These are phyloP conservation scores for Termitomyces sp. DNA, from an alignment of 768 basidiomycete species.

Conservation along the genomic window DNA sequence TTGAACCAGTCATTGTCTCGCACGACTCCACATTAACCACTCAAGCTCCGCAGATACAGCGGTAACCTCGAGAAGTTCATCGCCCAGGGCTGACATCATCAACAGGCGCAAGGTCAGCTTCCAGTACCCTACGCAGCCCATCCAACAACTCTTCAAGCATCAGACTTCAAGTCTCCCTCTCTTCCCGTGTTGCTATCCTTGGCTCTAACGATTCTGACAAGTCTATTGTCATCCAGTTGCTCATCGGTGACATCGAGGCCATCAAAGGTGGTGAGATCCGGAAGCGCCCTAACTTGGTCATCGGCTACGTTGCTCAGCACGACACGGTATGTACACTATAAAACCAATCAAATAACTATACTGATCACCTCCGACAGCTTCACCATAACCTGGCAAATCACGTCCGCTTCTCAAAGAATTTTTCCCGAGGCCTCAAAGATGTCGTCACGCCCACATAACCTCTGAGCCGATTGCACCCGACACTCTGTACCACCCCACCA, in stretches of 20 bases:
- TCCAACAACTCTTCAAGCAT: constrained; percentile 94
- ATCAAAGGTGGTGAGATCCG: constrained; percentile 97
- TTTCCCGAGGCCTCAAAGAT: no score
- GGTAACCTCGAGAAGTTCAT: constrained; percentile 96
- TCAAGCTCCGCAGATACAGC: constrained; percentile 93
- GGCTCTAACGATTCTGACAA: constrained; percentile 99
- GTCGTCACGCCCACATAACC: no score
- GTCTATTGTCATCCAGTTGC: constrained; percentile 93
- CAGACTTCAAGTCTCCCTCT: constrained; percentile 93
- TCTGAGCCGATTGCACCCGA: no score
- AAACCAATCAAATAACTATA: no score
- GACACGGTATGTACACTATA: no score
- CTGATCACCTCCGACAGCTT: no score
- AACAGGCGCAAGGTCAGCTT: constrained; percentile 82
- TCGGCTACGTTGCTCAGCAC: constrained; percentile 98
- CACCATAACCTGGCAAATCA: no score
- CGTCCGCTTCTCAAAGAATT: no score
- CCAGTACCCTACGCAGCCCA: constrained; percentile 85
- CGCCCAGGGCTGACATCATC: constrained; percentile 43
- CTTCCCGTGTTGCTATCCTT: constrained; percentile 96
- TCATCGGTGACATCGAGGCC: constrained; percentile 94
- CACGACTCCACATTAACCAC: constrained; percentile 98
- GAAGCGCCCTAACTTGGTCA: constrained; percentile 99
- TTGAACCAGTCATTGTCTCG: constrained; percentile 79
- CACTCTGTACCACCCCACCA: no score